phyloP scores from a whole-genome alignment of 1,284 basidiomycete species.

The Leccinum griseonigrum region DNA sequence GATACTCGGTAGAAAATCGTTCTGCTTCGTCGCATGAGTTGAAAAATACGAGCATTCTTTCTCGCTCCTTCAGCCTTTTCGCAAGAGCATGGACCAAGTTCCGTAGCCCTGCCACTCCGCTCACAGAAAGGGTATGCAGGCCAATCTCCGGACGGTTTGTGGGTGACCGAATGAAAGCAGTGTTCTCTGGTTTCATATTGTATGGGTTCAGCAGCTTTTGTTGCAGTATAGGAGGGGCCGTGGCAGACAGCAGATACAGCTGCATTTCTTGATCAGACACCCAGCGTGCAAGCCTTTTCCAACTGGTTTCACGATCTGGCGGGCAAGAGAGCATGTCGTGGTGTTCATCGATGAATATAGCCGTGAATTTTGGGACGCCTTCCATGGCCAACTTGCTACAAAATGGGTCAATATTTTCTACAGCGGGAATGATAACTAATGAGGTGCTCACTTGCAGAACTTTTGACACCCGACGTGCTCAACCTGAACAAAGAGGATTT shows the following conservation, averaged over 20 bases:
- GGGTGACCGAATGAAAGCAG: constrained; percentile 1
- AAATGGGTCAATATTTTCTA: background rate
- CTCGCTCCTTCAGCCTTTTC: background rate
- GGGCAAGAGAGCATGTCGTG: constrained; percentile 5
- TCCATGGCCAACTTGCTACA: background rate
- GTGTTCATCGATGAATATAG: constrained; percentile 5
- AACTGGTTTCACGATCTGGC: background rate
- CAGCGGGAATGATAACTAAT: too few species aligned
- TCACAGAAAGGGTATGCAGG: background rate
- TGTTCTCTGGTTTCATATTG: background rate
- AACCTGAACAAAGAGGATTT: constrained; percentile 13
- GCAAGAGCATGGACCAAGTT: background rate
- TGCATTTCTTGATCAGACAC: background rate
- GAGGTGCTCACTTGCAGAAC: background rate
- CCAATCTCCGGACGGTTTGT: constrained; percentile 6
- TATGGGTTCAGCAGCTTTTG: background rate
- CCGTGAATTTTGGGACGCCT: background rate
- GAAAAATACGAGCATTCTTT: constrained; percentile 11
- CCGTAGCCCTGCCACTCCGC: background rate
- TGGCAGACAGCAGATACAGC: constrained; percentile 4
- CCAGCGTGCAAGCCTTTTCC: constrained; percentile 8
- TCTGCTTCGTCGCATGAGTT: background rate
- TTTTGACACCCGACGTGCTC: constrained; percentile 6
- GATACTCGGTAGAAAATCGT: background rate
- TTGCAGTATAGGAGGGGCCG: background rate